These are phyloP conservation scores for Colletotrichum spinosum DNA, from an alignment of 2,329 filamentous ascomycete species.

Conservation along the genomic window DNA sequence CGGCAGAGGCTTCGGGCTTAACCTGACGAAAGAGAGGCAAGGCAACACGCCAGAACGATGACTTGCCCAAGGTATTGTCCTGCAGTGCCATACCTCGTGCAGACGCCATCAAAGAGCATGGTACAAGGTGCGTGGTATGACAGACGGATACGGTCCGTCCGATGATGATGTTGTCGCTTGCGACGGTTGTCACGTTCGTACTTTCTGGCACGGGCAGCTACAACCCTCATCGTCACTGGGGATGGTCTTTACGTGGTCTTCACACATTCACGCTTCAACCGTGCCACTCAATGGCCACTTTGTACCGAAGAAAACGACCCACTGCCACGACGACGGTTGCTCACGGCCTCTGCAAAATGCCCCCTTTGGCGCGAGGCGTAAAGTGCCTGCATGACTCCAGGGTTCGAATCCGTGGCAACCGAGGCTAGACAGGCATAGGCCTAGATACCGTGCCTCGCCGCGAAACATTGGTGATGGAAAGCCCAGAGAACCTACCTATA, in stretches of 20 bases:
- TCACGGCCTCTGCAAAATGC: conserved; percentile 20
- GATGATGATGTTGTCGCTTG: background rate
- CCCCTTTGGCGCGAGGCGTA: conserved; percentile 31
- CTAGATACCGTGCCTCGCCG: conserved; percentile 28
- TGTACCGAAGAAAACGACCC: conserved; percentile 17
- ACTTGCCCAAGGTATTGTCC: background rate
- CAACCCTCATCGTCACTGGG: background rate
- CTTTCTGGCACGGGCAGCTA: too few species aligned
- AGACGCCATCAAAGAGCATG: background rate
- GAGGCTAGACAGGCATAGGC: conserved; percentile 32
- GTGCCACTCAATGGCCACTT: background rate
- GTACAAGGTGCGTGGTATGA: background rate
- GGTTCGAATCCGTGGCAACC: conserved; percentile 35
- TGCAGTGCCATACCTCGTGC: too few species aligned
- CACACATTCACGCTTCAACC: background rate
- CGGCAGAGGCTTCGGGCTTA: conserved; percentile 1
- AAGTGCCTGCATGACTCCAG: conserved; percentile 37
- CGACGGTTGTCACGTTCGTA: background rate
- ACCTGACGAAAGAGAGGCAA: background rate
- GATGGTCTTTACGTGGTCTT: background rate
- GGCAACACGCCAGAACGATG: background rate
- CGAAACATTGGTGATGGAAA: conserved; percentile 32
- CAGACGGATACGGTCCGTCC: too few species aligned
- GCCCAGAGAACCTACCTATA: conserved; percentile 32
- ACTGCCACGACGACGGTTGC: conserved; percentile 17